Evolutionary conservation across 2,329 filamentous ascomycete genomes (phyloP), one percentile per base, ranked within the genome.

Genomic region (Tolypocladium pustulatum): DNA sequence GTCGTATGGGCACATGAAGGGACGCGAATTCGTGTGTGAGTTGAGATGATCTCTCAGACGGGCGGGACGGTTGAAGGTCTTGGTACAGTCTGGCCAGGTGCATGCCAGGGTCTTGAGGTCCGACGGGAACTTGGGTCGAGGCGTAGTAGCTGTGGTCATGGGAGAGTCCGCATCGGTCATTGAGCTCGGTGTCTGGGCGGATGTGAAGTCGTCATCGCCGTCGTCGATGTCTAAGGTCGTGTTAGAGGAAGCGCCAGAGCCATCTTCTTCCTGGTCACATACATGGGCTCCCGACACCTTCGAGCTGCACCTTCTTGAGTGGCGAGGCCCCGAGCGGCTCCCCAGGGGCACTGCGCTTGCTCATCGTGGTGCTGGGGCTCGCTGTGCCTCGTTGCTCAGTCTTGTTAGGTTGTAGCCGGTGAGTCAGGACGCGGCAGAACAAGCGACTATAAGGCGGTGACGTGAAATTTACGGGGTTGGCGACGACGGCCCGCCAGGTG

Each of bases 11-110:
- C 93, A 97, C 43, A 80, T 78, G 71, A 89, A 95, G 0, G 91
- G 86, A 1, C 92, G 85, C 65, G 93, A 89, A 65, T 93, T 91
- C 57, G 85, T 93, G 71, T 97, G 93, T 1, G 89, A 91, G 62
- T 91, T 83, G 30, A 93, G 75, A 68, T 97, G 93, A 60, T 90
- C 86, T 60, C 87, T 80, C 4, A 97, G 80, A 34, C 90, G 85
- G 38, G 88, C 88, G 0, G 91, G 91, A 3, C 93, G 86, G 71
- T 96, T 96, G 78, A 94, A 97, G 8, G 87, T 85, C 74, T 95
- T 95, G 59, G 77, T 75, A 69, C 93, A 97, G 62, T 80, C 83
- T 13, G 86, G 81, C 70, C 84, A 87, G 0, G 87, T 85, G 73
- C 93, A 97, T 58, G 78, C 76, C 63, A 91, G 86, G 6, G 84